Base-by-base conservation (phyloP, 1,284 basidiomycete species). In the Ustilago esculenta region DNA sequence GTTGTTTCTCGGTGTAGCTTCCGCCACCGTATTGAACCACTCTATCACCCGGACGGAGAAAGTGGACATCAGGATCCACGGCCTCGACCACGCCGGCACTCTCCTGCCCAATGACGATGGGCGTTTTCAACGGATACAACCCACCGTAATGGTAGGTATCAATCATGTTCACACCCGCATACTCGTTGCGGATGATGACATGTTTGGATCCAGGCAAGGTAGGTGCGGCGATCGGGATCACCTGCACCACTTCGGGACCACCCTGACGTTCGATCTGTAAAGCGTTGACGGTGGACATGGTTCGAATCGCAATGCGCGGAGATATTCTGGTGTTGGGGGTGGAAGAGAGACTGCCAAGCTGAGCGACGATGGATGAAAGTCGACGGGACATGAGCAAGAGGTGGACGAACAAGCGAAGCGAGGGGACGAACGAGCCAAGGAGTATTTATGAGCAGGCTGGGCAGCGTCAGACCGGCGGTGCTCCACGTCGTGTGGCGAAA, bases 101-200 rank as follows among this genome's bases (percentile, higher is more conserved):
- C 81, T 97, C 94, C 69, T 88, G 87, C 8, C 94, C 94, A 32
- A 92, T 84, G 11, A 87, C 85, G 63, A 88, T 87, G 5, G 94
- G 94, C 60, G 91, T 88, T 4, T 85, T 57, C 8, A 83, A 77
- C 37, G 83, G 83, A 79, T 87, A 87, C 21, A 86, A 77, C 2
- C 86, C 86, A 2, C 73, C 71, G 21, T 75, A 77, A 43, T 79
- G 73, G 65, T 82, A 83, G 36, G 89, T 92, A 82, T 94, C 92
- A 78, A 94, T 84, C 64, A 79, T 82, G 75, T 83, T 83, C 55
- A 83, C 72, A 75, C 84, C 79, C 63, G 75, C 58, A 18, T 49
- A 61, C 47, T 83, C 78, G 66, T 90, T 90, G 85, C 93, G 92
- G 79, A 97, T 85, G 45, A 96, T 84, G 34, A 96, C 85, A 74